Conservation (phyloP, 108 stramenopile species). For the Parmales sp. region DNA sequence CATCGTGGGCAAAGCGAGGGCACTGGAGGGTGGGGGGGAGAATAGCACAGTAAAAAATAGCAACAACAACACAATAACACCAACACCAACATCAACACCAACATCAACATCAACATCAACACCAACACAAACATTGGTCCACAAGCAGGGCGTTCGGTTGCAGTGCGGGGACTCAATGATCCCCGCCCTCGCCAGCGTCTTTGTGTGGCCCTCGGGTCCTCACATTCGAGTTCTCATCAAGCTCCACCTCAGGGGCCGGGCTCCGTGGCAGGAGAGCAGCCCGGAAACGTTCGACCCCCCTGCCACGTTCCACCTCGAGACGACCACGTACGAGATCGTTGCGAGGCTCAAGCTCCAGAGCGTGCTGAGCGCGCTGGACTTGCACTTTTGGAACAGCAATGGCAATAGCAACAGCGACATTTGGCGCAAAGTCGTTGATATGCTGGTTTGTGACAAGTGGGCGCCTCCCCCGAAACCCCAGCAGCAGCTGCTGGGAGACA, state of each 20-base stretch:
- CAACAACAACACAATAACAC: too few species aligned
- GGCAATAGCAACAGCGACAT: not conserved
- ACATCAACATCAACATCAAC: not conserved
- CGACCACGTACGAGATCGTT: conserved; percentile 2
- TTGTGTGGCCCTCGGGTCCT: not conserved
- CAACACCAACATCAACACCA: too few species aligned
- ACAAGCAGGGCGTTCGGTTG: conserved; percentile 4
- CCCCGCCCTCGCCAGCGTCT: not conserved
- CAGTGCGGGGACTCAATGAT: not conserved
- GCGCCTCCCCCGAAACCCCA: not conserved
- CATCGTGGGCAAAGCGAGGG: not conserved
- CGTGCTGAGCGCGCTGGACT: not conserved
- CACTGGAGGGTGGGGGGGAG: too few species aligned
- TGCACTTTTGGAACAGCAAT: not conserved
- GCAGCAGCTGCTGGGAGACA: not conserved
- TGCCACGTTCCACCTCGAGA: not conserved
- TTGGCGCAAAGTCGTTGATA: not conserved
- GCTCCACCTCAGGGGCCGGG: not conserved
- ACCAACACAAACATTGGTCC: not conserved
- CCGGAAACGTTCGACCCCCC: not conserved
- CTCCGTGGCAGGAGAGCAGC: not conserved
- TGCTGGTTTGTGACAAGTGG: not conserved
- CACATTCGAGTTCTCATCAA: not conserved
- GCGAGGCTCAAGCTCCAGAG: not conserved
- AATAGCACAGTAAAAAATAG: too few species aligned